Percentiles rank a stretch among this genome's conserved stretches.
Evolutionary conservation across 495 filamentous ascomycete species (phyloP).

Genomic region (Hypoxylon cercidicola): DNA sequence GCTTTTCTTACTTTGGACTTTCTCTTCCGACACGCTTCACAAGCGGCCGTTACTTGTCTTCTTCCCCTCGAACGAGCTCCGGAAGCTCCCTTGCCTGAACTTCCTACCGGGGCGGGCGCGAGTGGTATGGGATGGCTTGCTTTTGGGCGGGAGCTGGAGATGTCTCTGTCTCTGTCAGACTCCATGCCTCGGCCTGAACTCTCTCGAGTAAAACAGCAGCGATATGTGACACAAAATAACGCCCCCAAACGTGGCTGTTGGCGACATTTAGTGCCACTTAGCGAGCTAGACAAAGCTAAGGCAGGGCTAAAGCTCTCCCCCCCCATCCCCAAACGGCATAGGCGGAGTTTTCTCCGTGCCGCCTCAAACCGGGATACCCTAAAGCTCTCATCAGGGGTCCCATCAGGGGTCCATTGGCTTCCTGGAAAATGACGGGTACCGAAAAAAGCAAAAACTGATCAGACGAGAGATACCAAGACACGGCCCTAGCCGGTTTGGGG

Average conservation of each 20-base stretch:
- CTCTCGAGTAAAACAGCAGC: background rate
- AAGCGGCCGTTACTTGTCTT: slow-evolving; percentile 62
- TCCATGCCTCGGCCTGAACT: slow-evolving; percentile 22
- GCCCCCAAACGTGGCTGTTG: background rate
- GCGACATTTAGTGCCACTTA: background rate
- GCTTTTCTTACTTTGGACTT: slow-evolving; percentile 61
- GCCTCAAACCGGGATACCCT: background rate
- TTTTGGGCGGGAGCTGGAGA: background rate
- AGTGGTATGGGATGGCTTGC: slow-evolving; percentile 21
- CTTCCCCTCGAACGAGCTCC: slow-evolving; percentile 36
- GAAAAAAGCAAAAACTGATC: background rate
- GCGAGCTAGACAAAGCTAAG: background rate
- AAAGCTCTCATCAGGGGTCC: background rate
- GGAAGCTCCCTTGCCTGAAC: slow-evolving; percentile 17
- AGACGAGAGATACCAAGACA: background rate
- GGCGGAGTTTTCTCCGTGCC: slow-evolving; percentile 3
- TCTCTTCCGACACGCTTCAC: slow-evolving; percentile 63
- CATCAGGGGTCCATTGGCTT: too few relatives aligned
- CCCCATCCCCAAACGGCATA: slow-evolving; percentile 1
- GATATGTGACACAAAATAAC: background rate
- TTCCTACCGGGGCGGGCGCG: slow-evolving; percentile 31
- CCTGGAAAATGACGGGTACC: background rate
- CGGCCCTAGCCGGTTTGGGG: background rate
- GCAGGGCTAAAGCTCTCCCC: background rate
- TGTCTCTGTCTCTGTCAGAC: background rate